These are phyloP conservation scores for Achaetomium macrosporum DNA, from an alignment of 2,329 filamentous ascomycete genomes.

Conservation along the genomic window DNA sequence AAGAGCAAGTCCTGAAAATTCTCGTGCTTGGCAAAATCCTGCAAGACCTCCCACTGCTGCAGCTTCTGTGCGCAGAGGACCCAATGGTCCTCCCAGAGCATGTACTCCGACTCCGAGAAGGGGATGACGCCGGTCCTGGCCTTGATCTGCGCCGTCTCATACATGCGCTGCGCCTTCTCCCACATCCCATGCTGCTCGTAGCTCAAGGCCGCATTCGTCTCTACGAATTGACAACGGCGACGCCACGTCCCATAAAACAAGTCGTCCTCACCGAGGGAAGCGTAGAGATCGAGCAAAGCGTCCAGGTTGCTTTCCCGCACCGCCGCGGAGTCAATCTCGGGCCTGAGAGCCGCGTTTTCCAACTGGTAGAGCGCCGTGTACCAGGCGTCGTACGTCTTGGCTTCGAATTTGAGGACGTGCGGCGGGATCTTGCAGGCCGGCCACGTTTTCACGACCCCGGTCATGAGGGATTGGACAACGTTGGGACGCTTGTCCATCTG, in stretches of 20 bases:
- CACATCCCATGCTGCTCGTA: conserved; percentile 99
- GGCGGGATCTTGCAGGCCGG: conserved; percentile 90
- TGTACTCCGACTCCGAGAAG: conserved; percentile 95
- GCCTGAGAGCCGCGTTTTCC: conserved; percentile 80
- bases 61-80: conserved; percentile 95
- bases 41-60: conserved; percentile 97
- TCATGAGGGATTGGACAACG: conserved; percentile 85
- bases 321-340: conserved; percentile 74
- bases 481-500: conserved; percentile 95
- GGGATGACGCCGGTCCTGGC: conserved; percentile 92
- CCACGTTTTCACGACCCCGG: conserved; percentile 76
- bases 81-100: conserved; percentile 99
- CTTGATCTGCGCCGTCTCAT: conserved; percentile 95
- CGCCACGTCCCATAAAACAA: conserved; percentile 98
- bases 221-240: conserved; percentile 88
- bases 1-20: conserved; percentile 95
- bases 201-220: conserved; percentile 93
- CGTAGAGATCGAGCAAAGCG: conserved; percentile 89
- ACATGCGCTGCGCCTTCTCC: conserved; percentile 97
- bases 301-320: conserved; percentile 94
- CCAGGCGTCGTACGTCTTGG: conserved; percentile 93
- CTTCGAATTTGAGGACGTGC: conserved; percentile 92
- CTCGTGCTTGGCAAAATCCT: conserved; percentile 97
- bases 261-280: conserved; percentile 87
- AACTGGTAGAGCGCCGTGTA: conserved; percentile 89